Base-by-base conservation (phyloP, 2,329 filamentous ascomycete genomes). In the Westerdykella aurantiaca region DNA sequence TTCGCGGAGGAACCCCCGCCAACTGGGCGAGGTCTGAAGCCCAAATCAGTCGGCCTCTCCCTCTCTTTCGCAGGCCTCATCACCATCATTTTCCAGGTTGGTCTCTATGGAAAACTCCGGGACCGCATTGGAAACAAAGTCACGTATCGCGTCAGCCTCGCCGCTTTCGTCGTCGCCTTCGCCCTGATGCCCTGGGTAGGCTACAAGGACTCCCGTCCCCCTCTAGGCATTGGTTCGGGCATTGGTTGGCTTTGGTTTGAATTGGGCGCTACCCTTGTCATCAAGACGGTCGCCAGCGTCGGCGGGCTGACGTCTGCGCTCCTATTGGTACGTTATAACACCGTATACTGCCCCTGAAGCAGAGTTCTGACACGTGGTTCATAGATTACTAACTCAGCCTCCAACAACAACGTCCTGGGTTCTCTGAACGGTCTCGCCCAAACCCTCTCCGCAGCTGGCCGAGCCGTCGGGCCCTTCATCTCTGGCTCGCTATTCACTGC, bases 361-460 rank as follows among this genome's bases (percentile, higher is more conserved):
- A 31, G 17, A 33, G 12, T 49, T 34, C 52, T 57, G 47, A 57
- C 22, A 6, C 54, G 18, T 6, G n/a, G 3, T 4, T 21, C 33
- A 12, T 50, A 91, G 86, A 90, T 98, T 53, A 97, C 89, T 31
- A 98, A 98, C 58, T 94, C 87, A 1, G 88, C 89, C 0, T 87
- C 89, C 0, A 88, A 90, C 6, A 80, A 91, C 64, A 82, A 85
- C 5, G 89, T 87, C 0, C 78, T 98, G 0, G 93, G 93, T 3
- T 89, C 88, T 0, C 76, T 98, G 21, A 96, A 98, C 60, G 93
- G 93, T 9, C 78, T 97, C 25, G 93, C 93, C 0, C 93, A 98
- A 67, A 95, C 89, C 0, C 80, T 98, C 0, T 95, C 88, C 0
- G 93, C 93, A 0, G 88, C 87, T 0, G 93, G 93, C 7, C 82